phyloP scores from a whole-genome alignment of 306 rosid species.

The Hippophae tibetana region DNA sequence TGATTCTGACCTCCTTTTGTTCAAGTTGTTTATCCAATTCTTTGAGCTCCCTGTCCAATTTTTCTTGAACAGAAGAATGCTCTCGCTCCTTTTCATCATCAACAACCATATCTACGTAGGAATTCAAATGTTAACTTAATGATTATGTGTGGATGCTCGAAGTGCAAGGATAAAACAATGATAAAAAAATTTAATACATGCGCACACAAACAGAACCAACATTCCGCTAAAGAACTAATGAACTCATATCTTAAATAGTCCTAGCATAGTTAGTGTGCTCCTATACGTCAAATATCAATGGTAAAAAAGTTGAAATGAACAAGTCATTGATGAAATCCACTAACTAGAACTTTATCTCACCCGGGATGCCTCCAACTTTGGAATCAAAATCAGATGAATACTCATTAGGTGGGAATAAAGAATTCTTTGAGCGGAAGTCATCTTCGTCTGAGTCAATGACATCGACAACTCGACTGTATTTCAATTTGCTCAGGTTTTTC shows the following conservation, averaged over 20 bases:
- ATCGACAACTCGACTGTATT: conserved; percentile 35
- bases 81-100: conserved; percentile 80
- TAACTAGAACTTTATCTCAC: conserved; percentile 23
- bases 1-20: conserved; percentile 74
- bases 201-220: neutral
- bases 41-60: conserved; percentile 74
- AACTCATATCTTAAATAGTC: too few species aligned
- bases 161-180: neutral
- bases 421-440: conserved; percentile 41
- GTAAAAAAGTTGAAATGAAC: conserved; percentile 4
- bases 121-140: neutral
- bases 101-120: conserved; percentile 48
- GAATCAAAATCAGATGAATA: conserved; percentile 54
- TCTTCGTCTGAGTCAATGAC: conserved; percentile 55
- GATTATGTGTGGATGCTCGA: neutral
- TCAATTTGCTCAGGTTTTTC: conserved; percentile 32
- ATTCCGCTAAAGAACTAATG: too few species aligned
- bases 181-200: neutral
- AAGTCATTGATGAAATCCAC: neutral
- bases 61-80: conserved; percentile 85
- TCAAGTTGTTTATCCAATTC: conserved; percentile 89
- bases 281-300: neutral
- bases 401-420: conserved; percentile 48
- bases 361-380: conserved; percentile 54
- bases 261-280: too few species aligned